These are phyloP conservation scores for Iris pallida DNA, from an alignment of 116 monocot genomes.

Conservation along the genomic window DNA sequence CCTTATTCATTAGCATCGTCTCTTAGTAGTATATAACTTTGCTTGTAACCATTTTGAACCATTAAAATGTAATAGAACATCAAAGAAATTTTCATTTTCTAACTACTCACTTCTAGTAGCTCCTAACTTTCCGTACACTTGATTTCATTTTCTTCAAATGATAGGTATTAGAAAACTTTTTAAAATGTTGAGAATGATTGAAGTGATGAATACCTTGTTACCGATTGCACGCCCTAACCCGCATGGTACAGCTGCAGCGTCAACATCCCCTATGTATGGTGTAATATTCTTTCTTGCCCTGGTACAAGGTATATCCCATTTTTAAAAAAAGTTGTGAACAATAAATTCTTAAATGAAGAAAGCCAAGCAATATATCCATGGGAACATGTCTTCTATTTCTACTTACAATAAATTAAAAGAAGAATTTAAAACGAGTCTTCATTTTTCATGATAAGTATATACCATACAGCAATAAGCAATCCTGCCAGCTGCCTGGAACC, in stretches of 20 bases:
- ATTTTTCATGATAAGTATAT: constrained; percentile 9
- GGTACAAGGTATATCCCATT: not conserved
- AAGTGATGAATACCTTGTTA: constrained; percentile 50
- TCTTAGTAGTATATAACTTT: too few relatives aligned
- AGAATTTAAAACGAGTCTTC: not conserved
- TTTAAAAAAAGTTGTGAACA: constrained; percentile 2
- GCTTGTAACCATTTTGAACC: too few relatives aligned
- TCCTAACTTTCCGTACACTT: too few relatives aligned
- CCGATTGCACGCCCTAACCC: constrained; percentile 85
- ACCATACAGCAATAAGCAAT: constrained; percentile 78
- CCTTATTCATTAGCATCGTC: too few relatives aligned
- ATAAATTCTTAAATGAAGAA: not conserved
- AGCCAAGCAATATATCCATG: not conserved
- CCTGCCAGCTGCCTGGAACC: constrained; percentile 91
- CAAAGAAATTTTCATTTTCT: too few relatives aligned
- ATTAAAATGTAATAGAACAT: too few relatives aligned
- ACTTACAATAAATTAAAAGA: not conserved
- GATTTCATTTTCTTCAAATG: too few relatives aligned
- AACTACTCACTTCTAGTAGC: too few relatives aligned
- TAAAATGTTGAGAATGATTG: too few relatives aligned
- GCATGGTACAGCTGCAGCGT: constrained; percentile 83
- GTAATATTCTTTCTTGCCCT: constrained; percentile 77
- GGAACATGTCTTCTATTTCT: not conserved
- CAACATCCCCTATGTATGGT: constrained; percentile 76
- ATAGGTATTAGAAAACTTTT: too few relatives aligned